Percentiles rank a stretch among this genome's conserved stretches.
Evolutionary conservation across 257 asterid genomes (phyloP).

Genomic region (Plantago ovata): DNA sequence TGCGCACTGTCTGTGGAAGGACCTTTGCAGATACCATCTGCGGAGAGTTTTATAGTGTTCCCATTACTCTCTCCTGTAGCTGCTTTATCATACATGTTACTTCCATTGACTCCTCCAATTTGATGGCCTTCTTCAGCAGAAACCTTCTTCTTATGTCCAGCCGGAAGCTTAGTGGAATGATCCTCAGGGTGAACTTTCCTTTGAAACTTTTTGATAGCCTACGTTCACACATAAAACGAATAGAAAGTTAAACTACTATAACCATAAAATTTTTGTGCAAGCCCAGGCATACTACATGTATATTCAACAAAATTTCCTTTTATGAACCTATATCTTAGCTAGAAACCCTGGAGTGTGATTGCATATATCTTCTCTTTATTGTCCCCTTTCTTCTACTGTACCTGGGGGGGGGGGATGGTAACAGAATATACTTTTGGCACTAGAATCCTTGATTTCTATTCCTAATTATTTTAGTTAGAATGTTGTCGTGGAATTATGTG

Average conservation of each 20-base stretch:
- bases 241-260: constrained; percentile 10
- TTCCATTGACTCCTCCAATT: constrained; percentile 23
- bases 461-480: no score
- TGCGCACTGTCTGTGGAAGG: constrained; percentile 39
- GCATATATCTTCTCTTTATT: constrained; percentile 4
- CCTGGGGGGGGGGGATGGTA: constrained; percentile 5
- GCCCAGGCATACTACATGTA: background rate
- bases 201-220: constrained; percentile 42
- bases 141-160: constrained; percentile 23
- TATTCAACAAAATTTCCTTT: no score
- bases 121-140: constrained; percentile 20
- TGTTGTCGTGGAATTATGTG: no score
- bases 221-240: constrained; percentile 25
- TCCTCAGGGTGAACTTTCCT: constrained; percentile 42
- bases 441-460: no score
- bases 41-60: constrained; percentile 21
- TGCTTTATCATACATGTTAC: constrained; percentile 23
- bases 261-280: background rate
- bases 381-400: background rate
- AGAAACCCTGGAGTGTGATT: no score
- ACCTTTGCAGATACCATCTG: constrained; percentile 29
- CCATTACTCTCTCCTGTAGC: background rate
- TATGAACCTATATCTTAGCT: no score
- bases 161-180: constrained; percentile 25
- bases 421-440: background rate